phyloP scores from a whole-genome alignment of 2,329 filamentous ascomycete species.

The Ceratocystis colombiana region DNA sequence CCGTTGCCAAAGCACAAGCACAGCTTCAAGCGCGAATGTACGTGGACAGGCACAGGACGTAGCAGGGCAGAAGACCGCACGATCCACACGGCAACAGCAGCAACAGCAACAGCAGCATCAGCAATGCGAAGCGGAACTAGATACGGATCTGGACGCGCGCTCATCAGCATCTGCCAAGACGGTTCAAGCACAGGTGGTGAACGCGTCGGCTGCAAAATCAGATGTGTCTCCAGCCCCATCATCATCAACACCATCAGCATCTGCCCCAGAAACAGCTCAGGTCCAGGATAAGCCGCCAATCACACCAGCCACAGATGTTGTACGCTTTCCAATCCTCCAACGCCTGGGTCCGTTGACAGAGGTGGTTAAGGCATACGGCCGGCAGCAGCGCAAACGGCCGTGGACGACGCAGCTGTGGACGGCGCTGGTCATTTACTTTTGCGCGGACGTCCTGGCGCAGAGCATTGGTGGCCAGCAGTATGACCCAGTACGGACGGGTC shows the following conservation, averaged over 20 bases:
- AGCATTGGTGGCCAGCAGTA: constrained; percentile 53
- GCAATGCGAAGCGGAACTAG: not conserved
- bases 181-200: not conserved
- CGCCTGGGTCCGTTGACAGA: constrained; percentile 48
- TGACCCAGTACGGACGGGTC: constrained; percentile 56
- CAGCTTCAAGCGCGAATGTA: not conserved
- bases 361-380: constrained; percentile 51
- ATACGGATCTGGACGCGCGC: not conserved
- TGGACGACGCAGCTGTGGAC: constrained; percentile 70
- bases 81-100: not conserved
- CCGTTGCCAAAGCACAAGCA: not conserved
- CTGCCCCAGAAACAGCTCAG: not conserved
- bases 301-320: not conserved
- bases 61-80: not conserved
- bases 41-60: not conserved
- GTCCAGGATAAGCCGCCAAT: not conserved
- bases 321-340: constrained; percentile 40
- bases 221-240: not conserved
- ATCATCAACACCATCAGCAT: not conserved
- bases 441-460: constrained; percentile 70
- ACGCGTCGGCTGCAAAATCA: not conserved
- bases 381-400: constrained; percentile 60
- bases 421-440: constrained; percentile 66
- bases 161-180: no score
- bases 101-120: not conserved